Percentiles rank a stretch among this genome's conserved stretches.
These are phyloP conservation scores for Vigna radiata DNA, from an alignment of 306 rosid genomes.

Conservation along the genomic window DNA sequence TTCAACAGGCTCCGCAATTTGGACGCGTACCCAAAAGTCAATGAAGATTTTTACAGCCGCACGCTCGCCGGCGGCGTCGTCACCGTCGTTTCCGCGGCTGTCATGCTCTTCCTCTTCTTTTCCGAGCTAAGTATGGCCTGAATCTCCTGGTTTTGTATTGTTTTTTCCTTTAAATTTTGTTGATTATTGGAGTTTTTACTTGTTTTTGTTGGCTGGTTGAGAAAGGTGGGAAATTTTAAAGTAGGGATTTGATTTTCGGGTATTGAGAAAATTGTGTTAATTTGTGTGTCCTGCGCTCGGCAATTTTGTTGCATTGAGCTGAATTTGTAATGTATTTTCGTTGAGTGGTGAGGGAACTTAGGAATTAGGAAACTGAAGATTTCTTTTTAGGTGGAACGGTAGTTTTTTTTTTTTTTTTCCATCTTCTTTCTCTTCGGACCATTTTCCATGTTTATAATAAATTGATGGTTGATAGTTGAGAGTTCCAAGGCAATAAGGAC, in stretches of 20 bases:
- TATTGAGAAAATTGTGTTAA: slow-evolving; percentile 34
- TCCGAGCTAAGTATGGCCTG: slow-evolving; percentile 81
- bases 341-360: background rate
- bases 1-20: slow-evolving; percentile 81
- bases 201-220: slow-evolving; percentile 33
- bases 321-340: slow-evolving; percentile 28
- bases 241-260: slow-evolving; percentile 26
- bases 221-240: slow-evolving; percentile 30
- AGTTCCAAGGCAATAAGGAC: slow-evolving; percentile 29
- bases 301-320: slow-evolving; percentile 42
- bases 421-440: background rate
- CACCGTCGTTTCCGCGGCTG: slow-evolving; percentile 71
- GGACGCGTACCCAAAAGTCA: slow-evolving; percentile 94
- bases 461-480: slow-evolving; percentile 31
- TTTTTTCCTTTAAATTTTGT: background rate
- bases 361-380: background rate
- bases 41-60: slow-evolving; percentile 87
- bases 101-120: slow-evolving; percentile 77
- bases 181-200: slow-evolving; percentile 18
- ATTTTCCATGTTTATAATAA: slow-evolving; percentile 16
- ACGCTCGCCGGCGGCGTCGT: slow-evolving; percentile 90
- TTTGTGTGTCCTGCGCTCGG: slow-evolving; percentile 10
- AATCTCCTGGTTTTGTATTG: background rate
- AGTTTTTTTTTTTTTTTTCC: background rate
- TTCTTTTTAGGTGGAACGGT: background rate